Evolutionary conservation across 371 early-diverging fungal genomes (phyloP).

Genomic region (Mortierella sp.): DNA sequence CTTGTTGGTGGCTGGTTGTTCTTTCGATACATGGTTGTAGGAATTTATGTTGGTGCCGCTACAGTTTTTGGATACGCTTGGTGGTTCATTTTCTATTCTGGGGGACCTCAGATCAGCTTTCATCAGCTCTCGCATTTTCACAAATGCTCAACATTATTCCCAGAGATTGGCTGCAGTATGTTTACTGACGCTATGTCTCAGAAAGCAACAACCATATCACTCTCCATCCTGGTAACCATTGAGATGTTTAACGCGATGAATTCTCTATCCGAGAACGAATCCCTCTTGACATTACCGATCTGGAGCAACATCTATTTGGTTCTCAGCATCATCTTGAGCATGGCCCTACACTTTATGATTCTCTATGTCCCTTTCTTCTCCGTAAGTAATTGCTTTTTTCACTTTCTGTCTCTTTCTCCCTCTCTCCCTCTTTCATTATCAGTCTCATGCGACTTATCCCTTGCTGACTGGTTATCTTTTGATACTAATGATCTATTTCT

Average conservation of each 20-base stretch:
- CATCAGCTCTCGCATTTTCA: conserved; percentile 93
- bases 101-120: conserved; percentile 90
- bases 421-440: background rate
- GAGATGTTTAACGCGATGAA: conserved; percentile 99
- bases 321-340: conserved; percentile 85
- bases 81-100: conserved; percentile 93
- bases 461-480: background rate
- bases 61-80: conserved; percentile 98
- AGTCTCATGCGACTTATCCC: background rate
- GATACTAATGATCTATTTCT: background rate
- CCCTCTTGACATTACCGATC: conserved; percentile 88
- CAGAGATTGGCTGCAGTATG: conserved; percentile 93
- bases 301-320: conserved; percentile 93
- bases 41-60: conserved; percentile 93
- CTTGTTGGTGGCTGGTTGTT: conserved; percentile 95
- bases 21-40: conserved; percentile 93
- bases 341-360: conserved; percentile 95
- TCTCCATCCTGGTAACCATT: conserved; percentile 95
- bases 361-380: conserved; percentile 88
- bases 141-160: conserved; percentile 85
- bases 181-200: conserved; percentile 82
- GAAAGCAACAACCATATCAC: conserved; percentile 95
- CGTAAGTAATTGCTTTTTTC: conserved; percentile 55
- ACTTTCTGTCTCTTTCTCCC: background rate
- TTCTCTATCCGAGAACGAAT: conserved; percentile 93